Conservation (phyloP, 495 filamentous ascomycete species). For the Friedmanniomyces endolithicus region DNA sequence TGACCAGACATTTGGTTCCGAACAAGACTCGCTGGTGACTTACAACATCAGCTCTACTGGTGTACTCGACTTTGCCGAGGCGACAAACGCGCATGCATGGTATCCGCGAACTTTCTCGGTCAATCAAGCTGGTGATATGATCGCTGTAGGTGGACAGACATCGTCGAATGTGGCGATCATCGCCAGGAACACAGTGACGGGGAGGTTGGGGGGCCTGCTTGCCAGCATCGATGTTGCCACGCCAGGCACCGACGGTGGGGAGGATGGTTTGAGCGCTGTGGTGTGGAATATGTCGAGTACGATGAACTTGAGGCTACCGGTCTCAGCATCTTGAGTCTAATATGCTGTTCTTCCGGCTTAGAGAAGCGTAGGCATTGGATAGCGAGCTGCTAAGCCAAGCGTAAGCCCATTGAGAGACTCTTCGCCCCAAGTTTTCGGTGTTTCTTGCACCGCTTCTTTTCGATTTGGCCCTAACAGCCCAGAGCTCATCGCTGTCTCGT, state of each 20-base stretch:
- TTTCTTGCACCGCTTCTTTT: too few relatives aligned
- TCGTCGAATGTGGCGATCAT: conserved; percentile 14
- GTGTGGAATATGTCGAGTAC: neutral
- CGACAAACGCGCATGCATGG: conserved; percentile 28
- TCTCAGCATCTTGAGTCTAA: neutral
- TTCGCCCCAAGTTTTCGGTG: too few relatives aligned
- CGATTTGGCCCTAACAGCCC: too few relatives aligned
- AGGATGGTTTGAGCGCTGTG: neutral
- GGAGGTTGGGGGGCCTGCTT: conserved; percentile 12
- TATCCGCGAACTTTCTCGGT: conserved; percentile 31
- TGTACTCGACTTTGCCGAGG: conserved; percentile 22
- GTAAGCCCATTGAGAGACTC: too few relatives aligned
- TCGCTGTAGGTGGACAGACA: conserved; percentile 28
- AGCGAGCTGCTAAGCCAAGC: too few relatives aligned
- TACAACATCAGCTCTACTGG: conserved; percentile 23
- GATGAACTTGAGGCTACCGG: neutral
- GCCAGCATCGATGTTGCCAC: neutral
- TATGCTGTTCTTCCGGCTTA: too few relatives aligned
- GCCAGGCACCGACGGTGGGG: neutral
- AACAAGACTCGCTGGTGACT: conserved; percentile 33
- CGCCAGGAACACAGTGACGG: conserved; percentile 19
- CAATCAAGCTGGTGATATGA: conserved; percentile 17
- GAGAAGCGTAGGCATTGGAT: too few relatives aligned
- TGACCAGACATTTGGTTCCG: conserved; percentile 34
- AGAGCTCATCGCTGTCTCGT: too few relatives aligned